Percentiles rank a stretch among this genome's conserved stretches.
These are phyloP conservation scores for Fistulifera solaris DNA, from an alignment of 108 stramenopile genomes.

Conservation along the genomic window DNA sequence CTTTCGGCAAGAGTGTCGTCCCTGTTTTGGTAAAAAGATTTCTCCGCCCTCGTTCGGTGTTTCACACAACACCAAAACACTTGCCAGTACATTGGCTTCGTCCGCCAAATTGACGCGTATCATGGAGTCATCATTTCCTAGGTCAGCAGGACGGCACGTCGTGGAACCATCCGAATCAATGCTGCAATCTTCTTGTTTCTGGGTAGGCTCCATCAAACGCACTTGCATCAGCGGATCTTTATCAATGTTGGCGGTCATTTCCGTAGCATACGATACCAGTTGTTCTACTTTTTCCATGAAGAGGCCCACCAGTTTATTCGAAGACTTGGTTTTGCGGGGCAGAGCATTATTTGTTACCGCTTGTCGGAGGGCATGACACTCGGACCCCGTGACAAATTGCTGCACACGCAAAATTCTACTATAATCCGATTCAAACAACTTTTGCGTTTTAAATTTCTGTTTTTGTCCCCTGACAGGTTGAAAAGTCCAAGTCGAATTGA, in stretches of 20 bases:
- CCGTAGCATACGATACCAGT: neutral
- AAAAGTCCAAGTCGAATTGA: slow-evolving; percentile 27
- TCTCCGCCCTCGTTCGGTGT: slow-evolving; percentile 1
- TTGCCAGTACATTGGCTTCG: neutral
- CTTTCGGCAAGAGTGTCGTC: neutral
- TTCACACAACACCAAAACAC: neutral
- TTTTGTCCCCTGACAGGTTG: neutral
- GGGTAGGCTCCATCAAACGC: neutral
- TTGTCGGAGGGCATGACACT: neutral
- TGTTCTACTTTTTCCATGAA: neutral
- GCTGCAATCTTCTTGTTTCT: neutral
- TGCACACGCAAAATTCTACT: neutral
- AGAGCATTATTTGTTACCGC: neutral
- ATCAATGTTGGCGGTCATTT: neutral
- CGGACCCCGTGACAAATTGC: neutral
- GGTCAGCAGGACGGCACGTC: neutral
- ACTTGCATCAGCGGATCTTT: neutral
- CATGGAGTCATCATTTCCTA: neutral
- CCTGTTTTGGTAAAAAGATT: neutral
- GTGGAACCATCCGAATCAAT: neutral
- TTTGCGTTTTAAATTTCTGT: neutral
- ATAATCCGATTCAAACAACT: neutral
- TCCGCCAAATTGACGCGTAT: neutral
- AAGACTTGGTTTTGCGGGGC: neutral
- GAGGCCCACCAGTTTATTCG: neutral